Conservation (phyloP, 2,329 filamentous ascomycete genomes). For the Microcyclospora tardicrescens region DNA sequence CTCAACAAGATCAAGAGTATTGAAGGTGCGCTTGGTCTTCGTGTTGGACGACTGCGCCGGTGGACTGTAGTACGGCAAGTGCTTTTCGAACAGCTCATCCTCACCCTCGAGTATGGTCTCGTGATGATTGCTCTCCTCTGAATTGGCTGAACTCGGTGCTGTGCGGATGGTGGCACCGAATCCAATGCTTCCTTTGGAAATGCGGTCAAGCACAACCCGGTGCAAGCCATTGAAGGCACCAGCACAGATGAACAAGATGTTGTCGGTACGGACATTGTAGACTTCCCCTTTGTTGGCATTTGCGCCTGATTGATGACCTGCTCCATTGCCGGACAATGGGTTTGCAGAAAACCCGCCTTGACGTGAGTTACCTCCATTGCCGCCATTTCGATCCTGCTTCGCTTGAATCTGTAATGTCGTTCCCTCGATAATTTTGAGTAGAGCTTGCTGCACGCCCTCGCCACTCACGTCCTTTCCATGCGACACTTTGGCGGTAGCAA, state of each 20-base stretch:
- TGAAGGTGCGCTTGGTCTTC: conserved; percentile 50
- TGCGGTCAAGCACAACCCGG: conserved; percentile 73
- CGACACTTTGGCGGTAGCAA: conserved; percentile 72
- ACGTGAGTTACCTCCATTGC: conserved; percentile 3
- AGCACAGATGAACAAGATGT: conserved; percentile 94
- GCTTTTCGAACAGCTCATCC: conserved; percentile 36
- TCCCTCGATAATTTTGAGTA: conserved; percentile 91
- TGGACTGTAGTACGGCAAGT: conserved; percentile 38
- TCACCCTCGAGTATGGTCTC: conserved; percentile 49
- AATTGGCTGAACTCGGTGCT: conserved; percentile 8
- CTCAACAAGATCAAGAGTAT: conserved; percentile 53
- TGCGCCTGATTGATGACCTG: conserved; percentile 9
- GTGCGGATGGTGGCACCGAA: conserved; percentile 73
- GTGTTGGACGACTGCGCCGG: conserved; percentile 23
- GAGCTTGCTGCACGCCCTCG: conserved; percentile 89
- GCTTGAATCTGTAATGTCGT: conserved; percentile 86
- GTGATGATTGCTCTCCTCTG: conserved; percentile 29
- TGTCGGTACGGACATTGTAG: conserved; percentile 75
- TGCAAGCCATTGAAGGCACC: conserved; percentile 90
- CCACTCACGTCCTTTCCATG: conserved; percentile 91
- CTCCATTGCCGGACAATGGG: conserved; percentile 20
- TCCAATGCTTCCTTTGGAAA: conserved; percentile 75
- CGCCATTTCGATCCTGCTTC: conserved; percentile 51
- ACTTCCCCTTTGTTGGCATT: conserved; percentile 40
- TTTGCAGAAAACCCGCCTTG: conserved; percentile 15